Conservation (phyloP, 1,284 basidiomycete species). For the Moniliella sp. region DNA sequence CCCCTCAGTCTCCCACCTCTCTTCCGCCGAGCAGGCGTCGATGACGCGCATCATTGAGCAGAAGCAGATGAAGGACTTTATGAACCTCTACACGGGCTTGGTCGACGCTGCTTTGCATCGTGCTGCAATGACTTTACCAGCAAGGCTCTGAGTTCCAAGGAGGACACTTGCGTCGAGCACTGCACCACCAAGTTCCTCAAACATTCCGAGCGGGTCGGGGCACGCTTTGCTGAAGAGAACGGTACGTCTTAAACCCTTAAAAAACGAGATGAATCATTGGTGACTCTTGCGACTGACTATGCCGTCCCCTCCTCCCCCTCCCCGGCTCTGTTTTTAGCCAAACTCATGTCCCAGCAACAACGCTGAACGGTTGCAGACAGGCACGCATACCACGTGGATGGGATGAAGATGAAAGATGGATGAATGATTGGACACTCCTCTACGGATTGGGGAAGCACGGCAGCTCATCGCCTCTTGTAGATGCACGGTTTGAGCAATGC, state of each 20-base stretch:
- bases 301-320: too few relatives aligned
- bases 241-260: too few relatives aligned
- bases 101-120: slow-evolving; percentile 85
- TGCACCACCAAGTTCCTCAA: slow-evolving; percentile 83
- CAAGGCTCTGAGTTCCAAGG: slow-evolving; percentile 75
- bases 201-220: slow-evolving; percentile 79
- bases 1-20: slow-evolving; percentile 22
- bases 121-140: slow-evolving; percentile 93
- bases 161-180: slow-evolving; percentile 49
- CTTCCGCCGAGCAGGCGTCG: slow-evolving; percentile 22
- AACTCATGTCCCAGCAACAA: too few relatives aligned
- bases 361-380: too few relatives aligned
- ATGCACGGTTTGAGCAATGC: slow-evolving; percentile 69
- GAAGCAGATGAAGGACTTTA: slow-evolving; percentile 85
- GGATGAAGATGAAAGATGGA: too few relatives aligned
- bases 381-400: too few relatives aligned
- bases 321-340: too few relatives aligned
- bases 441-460: too few relatives aligned
- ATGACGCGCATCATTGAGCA: slow-evolving; percentile 31
- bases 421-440: too few relatives aligned
- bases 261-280: too few relatives aligned
- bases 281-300: too few relatives aligned
- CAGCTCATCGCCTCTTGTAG: slow-evolving; percentile 81
- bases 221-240: too few relatives aligned
- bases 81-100: slow-evolving; percentile 80